A percentile compares a stretch with the other conserved stretches of the same genome.
phyloP scores from a whole-genome alignment of 495 filamentous ascomycete species.

The Annulohypoxylon maeteangense region DNA sequence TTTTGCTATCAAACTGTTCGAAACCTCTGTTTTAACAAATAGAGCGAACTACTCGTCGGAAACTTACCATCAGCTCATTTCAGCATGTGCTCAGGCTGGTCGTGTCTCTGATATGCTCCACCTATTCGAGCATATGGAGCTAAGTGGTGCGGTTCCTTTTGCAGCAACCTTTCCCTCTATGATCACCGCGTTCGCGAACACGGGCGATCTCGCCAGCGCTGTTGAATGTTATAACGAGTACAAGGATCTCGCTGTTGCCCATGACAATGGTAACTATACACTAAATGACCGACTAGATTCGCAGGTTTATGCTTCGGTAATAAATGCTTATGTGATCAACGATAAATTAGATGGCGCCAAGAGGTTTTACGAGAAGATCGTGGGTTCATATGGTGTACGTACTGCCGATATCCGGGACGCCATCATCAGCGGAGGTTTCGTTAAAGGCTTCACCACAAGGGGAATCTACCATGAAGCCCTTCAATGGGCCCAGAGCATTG shows the following conservation, averaged over 20 bases:
- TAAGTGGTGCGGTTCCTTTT: constrained; percentile 73
- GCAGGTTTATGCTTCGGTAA: constrained; percentile 85
- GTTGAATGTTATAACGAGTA: constrained; percentile 97
- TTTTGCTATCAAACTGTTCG: constrained; percentile 85
- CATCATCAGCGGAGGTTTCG: constrained; percentile 76
- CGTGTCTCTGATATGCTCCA: constrained; percentile 87
- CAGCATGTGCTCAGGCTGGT: constrained; percentile 82
- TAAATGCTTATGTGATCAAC: constrained; percentile 85
- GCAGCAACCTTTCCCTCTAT: constrained; percentile 87
- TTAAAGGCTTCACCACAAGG: constrained; percentile 73
- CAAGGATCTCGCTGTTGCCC: constrained; percentile 79
- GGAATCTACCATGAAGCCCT: constrained; percentile 75
- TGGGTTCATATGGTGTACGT: constrained; percentile 66
- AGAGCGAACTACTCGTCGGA: constrained; percentile 67
- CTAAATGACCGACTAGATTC: constrained; percentile 79
- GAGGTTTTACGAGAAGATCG: constrained; percentile 84
- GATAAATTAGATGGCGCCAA: constrained; percentile 80
- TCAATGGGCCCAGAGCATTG: constrained; percentile 66
- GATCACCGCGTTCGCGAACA: constrained; percentile 88
- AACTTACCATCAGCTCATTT: constrained; percentile 83
- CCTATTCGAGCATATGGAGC: constrained; percentile 90
- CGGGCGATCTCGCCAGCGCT: constrained; percentile 84
- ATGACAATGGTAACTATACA: constrained; percentile 78
- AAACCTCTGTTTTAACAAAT: constrained; percentile 72
- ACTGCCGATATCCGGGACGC: constrained; percentile 70